phyloP scores from a whole-genome alignment of 1,139 yeast species.

The Blastobotrys persicus region DNA sequence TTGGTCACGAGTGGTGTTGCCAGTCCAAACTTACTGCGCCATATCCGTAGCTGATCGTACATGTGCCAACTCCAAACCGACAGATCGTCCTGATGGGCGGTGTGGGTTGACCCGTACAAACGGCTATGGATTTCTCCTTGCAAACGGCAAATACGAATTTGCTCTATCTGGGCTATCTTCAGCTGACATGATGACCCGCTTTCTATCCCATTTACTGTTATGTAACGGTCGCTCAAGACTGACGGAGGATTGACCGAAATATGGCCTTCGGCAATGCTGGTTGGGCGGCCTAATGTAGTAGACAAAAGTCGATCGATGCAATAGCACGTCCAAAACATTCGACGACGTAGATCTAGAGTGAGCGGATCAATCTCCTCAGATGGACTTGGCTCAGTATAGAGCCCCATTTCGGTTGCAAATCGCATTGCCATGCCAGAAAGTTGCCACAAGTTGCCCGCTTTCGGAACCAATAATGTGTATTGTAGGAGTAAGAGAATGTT shows the following conservation, averaged over 20 bases:
- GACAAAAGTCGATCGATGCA: constrained; percentile 13
- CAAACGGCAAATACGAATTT: constrained; percentile 11
- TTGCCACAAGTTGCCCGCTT: constrained; percentile 13
- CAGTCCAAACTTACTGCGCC: constrained; percentile 9
- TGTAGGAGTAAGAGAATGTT: constrained; percentile 11
- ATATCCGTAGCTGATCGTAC: constrained; percentile 13
- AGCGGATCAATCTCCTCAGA: constrained; percentile 8
- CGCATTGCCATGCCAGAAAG: constrained; percentile 13
- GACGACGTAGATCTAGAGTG: constrained; percentile 13
- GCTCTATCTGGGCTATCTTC: constrained; percentile 12
- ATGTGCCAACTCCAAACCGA: constrained; percentile 13
- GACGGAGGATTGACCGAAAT: constrained; percentile 10
- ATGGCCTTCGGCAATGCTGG: constrained; percentile 11
- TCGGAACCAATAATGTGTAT: constrained; percentile 12
- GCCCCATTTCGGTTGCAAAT: constrained; percentile 14
- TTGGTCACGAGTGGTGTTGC: constrained; percentile 13
- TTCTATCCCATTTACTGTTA: constrained; percentile 8
- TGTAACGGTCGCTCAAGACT: constrained; percentile 9
- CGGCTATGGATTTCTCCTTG: constrained; percentile 14
- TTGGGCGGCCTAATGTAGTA: constrained; percentile 13
- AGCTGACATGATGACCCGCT: constrained; percentile 13
- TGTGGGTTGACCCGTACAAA: constrained; percentile 3
- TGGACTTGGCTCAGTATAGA: constrained; percentile 10
- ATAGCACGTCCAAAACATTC: constrained; percentile 15
- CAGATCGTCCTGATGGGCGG: constrained; percentile 2